phyloP scores from a whole-genome alignment of 2,329 filamentous ascomycete species.

The Aspergillus fijiensis region DNA sequence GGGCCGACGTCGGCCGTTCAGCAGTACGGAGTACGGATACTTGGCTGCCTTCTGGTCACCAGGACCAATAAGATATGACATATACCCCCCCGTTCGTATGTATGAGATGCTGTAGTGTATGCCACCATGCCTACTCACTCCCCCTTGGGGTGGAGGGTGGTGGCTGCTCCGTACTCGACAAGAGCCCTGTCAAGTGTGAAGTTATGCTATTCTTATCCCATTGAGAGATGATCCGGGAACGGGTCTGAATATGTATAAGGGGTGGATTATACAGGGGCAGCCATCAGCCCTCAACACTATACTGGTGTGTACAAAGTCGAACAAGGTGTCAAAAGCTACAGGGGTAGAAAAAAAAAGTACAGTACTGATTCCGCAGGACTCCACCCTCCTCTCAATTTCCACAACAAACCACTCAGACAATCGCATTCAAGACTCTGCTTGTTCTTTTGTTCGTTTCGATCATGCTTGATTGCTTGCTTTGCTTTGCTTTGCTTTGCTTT shows the following conservation, averaged over 20 bases:
- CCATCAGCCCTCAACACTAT: no score
- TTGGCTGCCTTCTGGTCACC: neutral
- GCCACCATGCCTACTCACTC: neutral
- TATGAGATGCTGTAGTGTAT: neutral
- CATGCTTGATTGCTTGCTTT: neutral
- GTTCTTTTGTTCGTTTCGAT: neutral
- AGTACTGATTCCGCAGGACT: neutral
- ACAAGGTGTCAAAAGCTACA: no score
- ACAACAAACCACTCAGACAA: neutral
- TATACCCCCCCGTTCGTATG: neutral
- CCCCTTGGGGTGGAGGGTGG: neutral
- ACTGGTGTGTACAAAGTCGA: no score
- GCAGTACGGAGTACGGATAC: neutral
- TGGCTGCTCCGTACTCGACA: neutral
- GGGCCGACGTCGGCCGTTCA: constrained; percentile 12
- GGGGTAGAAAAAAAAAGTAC: neutral
- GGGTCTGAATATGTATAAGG: neutral
- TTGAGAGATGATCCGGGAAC: neutral
- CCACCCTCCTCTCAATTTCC: neutral
- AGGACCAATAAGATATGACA: neutral
- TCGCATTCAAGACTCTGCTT: neutral
- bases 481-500: neutral
- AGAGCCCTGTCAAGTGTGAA: neutral
- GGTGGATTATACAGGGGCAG: no score
- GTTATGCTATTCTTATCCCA: neutral